Percentiles rank a stretch among this genome's conserved stretches.
Evolutionary conservation across 1,139 yeast genomes (phyloP).

Genomic region (Meyerozyma smithsonii): DNA sequence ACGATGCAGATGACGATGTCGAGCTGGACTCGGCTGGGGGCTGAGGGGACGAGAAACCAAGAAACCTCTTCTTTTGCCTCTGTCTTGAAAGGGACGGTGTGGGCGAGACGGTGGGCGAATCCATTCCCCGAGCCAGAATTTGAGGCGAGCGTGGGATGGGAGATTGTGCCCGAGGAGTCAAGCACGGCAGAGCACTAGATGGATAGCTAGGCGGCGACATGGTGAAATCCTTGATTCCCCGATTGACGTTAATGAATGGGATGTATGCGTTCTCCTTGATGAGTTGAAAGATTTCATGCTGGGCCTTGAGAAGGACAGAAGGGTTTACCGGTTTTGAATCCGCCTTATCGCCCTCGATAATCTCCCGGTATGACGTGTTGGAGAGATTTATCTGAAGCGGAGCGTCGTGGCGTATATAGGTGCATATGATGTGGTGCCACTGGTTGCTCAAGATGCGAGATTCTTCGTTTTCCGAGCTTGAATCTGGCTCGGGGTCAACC

Average conservation of each 20-base stretch:
- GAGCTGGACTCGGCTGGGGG: slow-evolving; percentile 1
- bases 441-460: slow-evolving; percentile 15
- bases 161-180: not conserved
- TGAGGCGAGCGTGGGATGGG: not conserved
- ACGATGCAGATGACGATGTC: slow-evolving; percentile 16
- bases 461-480: slow-evolving; percentile 3
- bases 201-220: not conserved
- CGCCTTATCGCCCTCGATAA: slow-evolving; percentile 24
- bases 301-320: slow-evolving; percentile 32
- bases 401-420: slow-evolving; percentile 29
- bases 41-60: slow-evolving; percentile 3
- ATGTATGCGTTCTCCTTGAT: slow-evolving; percentile 42
- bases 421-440: slow-evolving; percentile 28
- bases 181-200: not conserved
- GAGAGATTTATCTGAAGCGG: slow-evolving; percentile 45
- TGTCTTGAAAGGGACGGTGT: slow-evolving; percentile 6
- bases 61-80: slow-evolving; percentile 6
- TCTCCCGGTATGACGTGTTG: slow-evolving; percentile 24
- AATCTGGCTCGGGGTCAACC: slow-evolving; percentile 10
- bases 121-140: not conserved
- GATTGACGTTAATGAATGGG: not conserved
- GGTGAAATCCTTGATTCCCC: not conserved
- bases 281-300: slow-evolving; percentile 38
- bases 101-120: slow-evolving; percentile 9
- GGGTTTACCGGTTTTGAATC: slow-evolving; percentile 33